Evolutionary conservation across 306 rosid genomes (phyloP).

Genomic region (Senna siamea): DNA sequence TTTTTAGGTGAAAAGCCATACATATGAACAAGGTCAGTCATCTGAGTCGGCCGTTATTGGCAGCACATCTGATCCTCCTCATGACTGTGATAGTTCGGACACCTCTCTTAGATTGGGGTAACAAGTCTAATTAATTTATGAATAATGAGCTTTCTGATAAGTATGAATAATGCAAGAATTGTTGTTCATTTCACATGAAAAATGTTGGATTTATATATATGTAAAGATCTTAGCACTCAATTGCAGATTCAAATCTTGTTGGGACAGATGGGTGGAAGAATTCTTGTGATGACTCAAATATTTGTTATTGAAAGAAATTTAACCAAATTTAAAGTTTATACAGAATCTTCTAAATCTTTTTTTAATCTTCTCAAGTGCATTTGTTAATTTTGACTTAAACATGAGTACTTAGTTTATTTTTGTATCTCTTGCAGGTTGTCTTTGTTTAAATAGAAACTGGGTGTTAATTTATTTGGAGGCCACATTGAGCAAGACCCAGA

Average conservation of each 20-base stretch:
- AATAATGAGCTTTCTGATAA: neutral
- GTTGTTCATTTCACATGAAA: neutral
- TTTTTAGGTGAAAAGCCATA: slow-evolving; percentile 2
- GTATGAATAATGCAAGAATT: neutral
- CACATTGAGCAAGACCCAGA: neutral
- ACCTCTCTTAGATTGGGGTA: slow-evolving; percentile 21
- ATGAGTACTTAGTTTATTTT: neutral
- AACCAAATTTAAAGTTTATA: too few relatives aligned
- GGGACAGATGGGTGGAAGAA: too few relatives aligned
- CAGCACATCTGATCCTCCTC: neutral
- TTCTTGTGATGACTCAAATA: too few relatives aligned
- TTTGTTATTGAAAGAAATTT: too few relatives aligned
- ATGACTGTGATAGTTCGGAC: neutral
- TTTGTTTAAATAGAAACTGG: neutral
- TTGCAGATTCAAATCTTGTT: too few relatives aligned
- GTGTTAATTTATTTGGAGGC: neutral
- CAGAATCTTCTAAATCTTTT: too few relatives aligned
- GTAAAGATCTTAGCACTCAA: neutral
- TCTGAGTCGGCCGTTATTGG: slow-evolving; percentile 4
- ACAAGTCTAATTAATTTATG: neutral
- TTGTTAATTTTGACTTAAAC: neutral
- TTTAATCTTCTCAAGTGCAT: too few relatives aligned
- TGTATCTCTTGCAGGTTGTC: slow-evolving; percentile 8
- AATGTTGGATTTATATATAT: too few relatives aligned
- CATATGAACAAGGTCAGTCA: neutral